Evolutionary conservation across 1,284 basidiomycete species (phyloP), one percentile per base, ranked within the genome.

Genomic region (Apiotrichum porosum): DNA sequence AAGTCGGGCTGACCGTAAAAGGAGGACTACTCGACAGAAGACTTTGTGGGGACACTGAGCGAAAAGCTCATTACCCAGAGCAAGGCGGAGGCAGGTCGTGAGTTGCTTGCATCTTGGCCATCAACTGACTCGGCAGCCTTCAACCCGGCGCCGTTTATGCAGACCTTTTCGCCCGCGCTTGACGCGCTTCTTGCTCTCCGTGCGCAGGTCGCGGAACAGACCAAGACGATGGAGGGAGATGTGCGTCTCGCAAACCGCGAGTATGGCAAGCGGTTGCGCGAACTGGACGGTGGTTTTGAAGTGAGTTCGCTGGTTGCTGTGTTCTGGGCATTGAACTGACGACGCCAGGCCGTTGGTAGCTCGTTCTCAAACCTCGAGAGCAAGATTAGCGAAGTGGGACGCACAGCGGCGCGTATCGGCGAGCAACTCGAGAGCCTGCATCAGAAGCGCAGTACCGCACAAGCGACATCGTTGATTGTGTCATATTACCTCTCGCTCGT

Each of bases 351-450:
- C 35, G 88, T 91, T 22, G 84, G 86, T 9, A 81, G 80, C 55
- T 88, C 88, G 0, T 93, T 92, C 74, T 76, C 81, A 21, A 83
- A 81, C 6, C 88, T 93, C 82, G 89, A 93, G 71, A 81, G 76
- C 58, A 83, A 70, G 64, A 93, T 98, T 78, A 91, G 84, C 45
- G 88, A 94, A 63, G 94, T 99, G 19, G 91, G 93, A 18, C 82
- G 90, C 47, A 92, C 92, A 6, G 92, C 95, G 3, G 86, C 97
- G 45, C 81, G 93, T 35, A 97, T 98, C 63, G 94, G 92, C 44
- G 92, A 97, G 74, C 93, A 98, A 74, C 82, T 99, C 42, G 94
- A 98, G 72, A 86, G 85, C 1, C 85, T 98, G 19, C 92, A 97
- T 69, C 82, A 91, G 51, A 87, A 94, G 60, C 82, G 94, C 9